A percentile compares a stretch with the other conserved stretches of the same genome.
phyloP scores from a whole-genome alignment of 176 grass and related monocot species.

The Phoenix roebelenii region DNA sequence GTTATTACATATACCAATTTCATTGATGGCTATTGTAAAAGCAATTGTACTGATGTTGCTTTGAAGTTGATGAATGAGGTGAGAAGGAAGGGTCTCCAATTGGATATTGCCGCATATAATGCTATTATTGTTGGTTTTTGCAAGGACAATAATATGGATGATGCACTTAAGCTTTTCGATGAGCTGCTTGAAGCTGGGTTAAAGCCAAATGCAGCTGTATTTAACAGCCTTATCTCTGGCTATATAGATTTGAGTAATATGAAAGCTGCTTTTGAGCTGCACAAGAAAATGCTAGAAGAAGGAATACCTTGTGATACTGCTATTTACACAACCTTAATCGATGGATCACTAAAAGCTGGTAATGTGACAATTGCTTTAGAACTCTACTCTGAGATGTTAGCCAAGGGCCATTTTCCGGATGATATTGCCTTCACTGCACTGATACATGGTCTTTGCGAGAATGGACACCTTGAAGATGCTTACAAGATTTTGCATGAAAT shows the following conservation, averaged over 20 bases:
- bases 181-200: conserved; percentile 57
- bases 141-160: conserved; percentile 60
- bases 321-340: conserved; percentile 74
- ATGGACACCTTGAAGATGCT: conserved; percentile 59
- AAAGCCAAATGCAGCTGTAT: conserved; percentile 37
- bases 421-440: conserved; percentile 55
- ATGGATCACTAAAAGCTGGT: conserved; percentile 63
- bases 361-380: conserved; percentile 49
- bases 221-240: conserved; percentile 69
- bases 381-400: conserved; percentile 64
- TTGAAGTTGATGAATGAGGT: conserved; percentile 62
- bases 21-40: conserved; percentile 64
- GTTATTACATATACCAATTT: conserved; percentile 81
- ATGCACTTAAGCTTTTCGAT: conserved; percentile 45
- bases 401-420: conserved; percentile 59
- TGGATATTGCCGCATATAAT: conserved; percentile 44
- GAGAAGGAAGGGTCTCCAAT: conserved; percentile 38
- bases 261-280: conserved; percentile 41
- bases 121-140: conserved; percentile 51
- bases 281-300: conserved; percentile 45
- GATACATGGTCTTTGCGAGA: conserved; percentile 57
- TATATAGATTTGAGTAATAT: conserved; percentile 67
- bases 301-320: conserved; percentile 49
- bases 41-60: conserved; percentile 50
- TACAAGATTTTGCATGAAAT: conserved; percentile 64